Evolutionary conservation across 225 moss, liverwort and hornwort species (phyloP).

Genomic region (Antitrichia curtipendula): DNA sequence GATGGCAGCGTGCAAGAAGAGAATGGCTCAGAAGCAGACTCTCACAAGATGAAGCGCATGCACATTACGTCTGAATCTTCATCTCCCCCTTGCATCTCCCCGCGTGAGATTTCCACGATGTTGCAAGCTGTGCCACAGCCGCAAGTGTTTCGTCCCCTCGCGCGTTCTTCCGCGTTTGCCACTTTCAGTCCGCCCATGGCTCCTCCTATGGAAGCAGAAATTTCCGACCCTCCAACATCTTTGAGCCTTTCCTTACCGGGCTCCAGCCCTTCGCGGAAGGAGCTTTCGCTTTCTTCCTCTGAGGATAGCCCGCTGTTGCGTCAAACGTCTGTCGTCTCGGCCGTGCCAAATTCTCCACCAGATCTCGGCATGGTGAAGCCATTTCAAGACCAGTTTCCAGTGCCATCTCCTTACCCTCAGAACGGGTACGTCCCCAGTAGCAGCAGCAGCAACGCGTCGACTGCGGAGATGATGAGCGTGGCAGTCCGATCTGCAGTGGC

Average conservation of each 20-base stretch:
- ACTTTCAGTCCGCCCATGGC: conserved; percentile 28
- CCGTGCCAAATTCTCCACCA: not conserved
- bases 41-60: conserved; percentile 48
- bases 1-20: conserved; percentile 63
- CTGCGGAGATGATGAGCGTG: conserved; percentile 66
- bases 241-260: conserved; percentile 75
- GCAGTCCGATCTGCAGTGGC: conserved; percentile 76
- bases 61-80: conserved; percentile 40
- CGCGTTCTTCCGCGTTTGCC: conserved; percentile 67
- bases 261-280: conserved; percentile 16
- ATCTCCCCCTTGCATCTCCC: conserved; percentile 30
- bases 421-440: not conserved
- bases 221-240: conserved; percentile 72
- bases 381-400: conserved; percentile 1
- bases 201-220: not conserved
- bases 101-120: conserved; percentile 28
- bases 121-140: conserved; percentile 4
- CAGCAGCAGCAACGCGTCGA: not conserved
- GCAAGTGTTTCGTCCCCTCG: conserved; percentile 78
- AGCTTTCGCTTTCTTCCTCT: not conserved
- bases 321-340: conserved; percentile 1
- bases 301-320: conserved; percentile 8
- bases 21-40: conserved; percentile 42
- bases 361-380: conserved; percentile 4
- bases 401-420: not conserved